phyloP scores from a whole-genome alignment of 2,329 filamentous ascomycete species.

The Ophiostoma perfectum region DNA sequence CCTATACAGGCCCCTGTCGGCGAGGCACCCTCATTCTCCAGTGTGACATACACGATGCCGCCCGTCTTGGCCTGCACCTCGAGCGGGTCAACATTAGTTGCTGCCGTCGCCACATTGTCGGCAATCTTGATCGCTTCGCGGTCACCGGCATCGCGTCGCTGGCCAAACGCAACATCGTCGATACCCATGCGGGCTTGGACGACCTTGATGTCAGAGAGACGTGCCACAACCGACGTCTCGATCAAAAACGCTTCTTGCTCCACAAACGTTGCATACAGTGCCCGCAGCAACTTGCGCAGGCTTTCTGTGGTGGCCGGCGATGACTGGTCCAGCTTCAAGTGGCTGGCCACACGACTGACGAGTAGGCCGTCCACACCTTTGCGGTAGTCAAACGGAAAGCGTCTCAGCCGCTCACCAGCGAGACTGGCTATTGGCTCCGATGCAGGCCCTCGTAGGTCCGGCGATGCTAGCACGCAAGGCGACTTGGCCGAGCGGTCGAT shows the following conservation, averaged over 20 bases:
- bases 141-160: slow-evolving; percentile 37
- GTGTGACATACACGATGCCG: slow-evolving; percentile 74
- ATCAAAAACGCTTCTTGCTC: slow-evolving; percentile 44
- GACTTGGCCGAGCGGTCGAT: slow-evolving; percentile 58
- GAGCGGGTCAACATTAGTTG: slow-evolving; percentile 32
- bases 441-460: slow-evolving; percentile 26
- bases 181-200: slow-evolving; percentile 43
- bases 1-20: slow-evolving; percentile 51
- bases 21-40: slow-evolving; percentile 35
- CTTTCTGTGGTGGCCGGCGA: slow-evolving; percentile 37
- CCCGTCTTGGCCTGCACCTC: slow-evolving; percentile 44
- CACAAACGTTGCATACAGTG: slow-evolving; percentile 48
- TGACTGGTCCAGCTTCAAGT: slow-evolving; percentile 46
- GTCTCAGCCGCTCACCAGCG: slow-evolving; percentile 31
- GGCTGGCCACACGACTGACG: slow-evolving; percentile 38
- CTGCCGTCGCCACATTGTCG: slow-evolving; percentile 17
- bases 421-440: not conserved
- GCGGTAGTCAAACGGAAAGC: slow-evolving; percentile 59
- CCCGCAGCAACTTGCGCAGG: slow-evolving; percentile 45
- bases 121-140: not conserved
- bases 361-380: slow-evolving; percentile 42
- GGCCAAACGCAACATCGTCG: slow-evolving; percentile 42
- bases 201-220: slow-evolving; percentile 26
- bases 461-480: slow-evolving; percentile 60
- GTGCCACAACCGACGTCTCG: slow-evolving; percentile 35